Conservation (phyloP, 2,329 filamentous ascomycete species). For the Meredithiella fracta region DNA sequence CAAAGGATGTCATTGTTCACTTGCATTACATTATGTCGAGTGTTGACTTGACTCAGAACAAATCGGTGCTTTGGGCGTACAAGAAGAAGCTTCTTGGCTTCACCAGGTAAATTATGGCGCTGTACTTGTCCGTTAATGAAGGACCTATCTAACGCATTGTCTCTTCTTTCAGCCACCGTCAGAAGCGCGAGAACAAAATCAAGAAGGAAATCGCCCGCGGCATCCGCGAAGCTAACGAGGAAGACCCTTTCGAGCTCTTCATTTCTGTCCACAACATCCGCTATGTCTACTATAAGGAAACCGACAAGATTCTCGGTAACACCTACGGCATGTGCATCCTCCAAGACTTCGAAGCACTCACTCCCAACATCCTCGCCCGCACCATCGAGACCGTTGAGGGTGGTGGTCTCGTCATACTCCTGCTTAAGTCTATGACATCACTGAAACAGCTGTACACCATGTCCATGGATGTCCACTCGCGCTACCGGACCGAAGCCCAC, state of each 20-base stretch:
- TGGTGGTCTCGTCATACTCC: constrained; percentile 73
- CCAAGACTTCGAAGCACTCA: constrained; percentile 95
- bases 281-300: constrained; percentile 99
- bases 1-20: constrained; percentile 94
- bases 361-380: constrained; percentile 85
- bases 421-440: constrained; percentile 92
- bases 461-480: constrained; percentile 93
- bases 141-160: no score
- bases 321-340: constrained; percentile 97
- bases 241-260: constrained; percentile 95
- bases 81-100: constrained; percentile 95
- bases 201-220: constrained; percentile 96
- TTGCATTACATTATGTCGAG: constrained; percentile 82
- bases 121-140: background rate
- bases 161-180: constrained; percentile 50
- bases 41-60: constrained; percentile 74
- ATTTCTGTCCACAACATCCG: constrained; percentile 92
- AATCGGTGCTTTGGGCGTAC: constrained; percentile 95
- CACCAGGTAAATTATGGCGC: constrained; percentile 38
- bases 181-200: constrained; percentile 96
- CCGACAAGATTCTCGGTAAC: constrained; percentile 94
- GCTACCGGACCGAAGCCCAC: constrained; percentile 92
- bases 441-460: constrained; percentile 93
- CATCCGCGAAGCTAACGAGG: constrained; percentile 75
- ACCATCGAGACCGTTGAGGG: constrained; percentile 97